These are phyloP conservation scores for Anethum foeniculum DNA, from an alignment of 140 eudicot species.

Conservation along the genomic window DNA sequence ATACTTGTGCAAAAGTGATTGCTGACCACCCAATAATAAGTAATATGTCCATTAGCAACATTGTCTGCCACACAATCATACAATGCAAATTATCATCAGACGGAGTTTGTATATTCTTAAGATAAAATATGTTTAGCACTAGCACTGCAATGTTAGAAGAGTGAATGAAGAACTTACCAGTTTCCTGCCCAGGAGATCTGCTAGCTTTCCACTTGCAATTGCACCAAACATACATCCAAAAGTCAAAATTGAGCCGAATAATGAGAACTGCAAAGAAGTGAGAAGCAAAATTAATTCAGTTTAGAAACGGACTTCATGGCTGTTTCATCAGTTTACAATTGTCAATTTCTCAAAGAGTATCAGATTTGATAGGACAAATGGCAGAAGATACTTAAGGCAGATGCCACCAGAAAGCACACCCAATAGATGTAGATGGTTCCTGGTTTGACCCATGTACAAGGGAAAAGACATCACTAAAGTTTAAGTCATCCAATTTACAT, in stretches of 20 bases:
- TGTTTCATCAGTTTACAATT: no score
- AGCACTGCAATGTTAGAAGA: not conserved
- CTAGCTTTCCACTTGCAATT: conserved; percentile 23
- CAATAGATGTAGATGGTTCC: not conserved
- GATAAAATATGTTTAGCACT: not conserved
- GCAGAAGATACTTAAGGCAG: not conserved
- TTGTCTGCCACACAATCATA: conserved; percentile 16
- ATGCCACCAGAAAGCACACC: not conserved
- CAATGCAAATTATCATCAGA: not conserved
- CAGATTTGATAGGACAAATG: no score
- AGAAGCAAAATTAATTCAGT: no score
- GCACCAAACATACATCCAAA: conserved; percentile 29
- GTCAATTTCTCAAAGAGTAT: no score
- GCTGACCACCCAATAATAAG: conserved; percentile 20
- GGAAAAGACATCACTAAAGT: not conserved
- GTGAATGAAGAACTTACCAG: conserved; percentile 14
- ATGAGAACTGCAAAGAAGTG: no score
- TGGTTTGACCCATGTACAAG: not conserved
- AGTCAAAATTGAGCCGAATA: conserved; percentile 14
- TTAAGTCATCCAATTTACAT: not conserved
- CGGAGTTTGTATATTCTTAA: not conserved
- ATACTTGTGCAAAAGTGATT: conserved; percentile 19
- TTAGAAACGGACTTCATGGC: no score
- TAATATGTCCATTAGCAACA: conserved; percentile 20
- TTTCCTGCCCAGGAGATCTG: conserved; percentile 32